Base-by-base conservation (phyloP, 495 filamentous ascomycete genomes). In the Penicillium bovifimosum region DNA sequence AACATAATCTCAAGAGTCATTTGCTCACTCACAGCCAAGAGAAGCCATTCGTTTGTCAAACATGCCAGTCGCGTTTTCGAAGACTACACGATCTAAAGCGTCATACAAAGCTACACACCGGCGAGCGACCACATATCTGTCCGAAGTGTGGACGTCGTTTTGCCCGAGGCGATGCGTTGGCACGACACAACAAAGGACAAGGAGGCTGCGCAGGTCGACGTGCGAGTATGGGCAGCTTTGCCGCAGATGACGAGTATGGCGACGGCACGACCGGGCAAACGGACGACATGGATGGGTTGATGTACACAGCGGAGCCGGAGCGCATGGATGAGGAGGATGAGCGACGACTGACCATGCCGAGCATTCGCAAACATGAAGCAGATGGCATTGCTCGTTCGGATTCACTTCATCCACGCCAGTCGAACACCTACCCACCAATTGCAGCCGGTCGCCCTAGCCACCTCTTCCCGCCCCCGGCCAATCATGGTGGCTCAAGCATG, bases 1-100 rank as follows among this genome's bases (percentile, higher is more conserved):
- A 97, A 64, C 93, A 99, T 64, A 99, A 99, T 57, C 81, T 99
- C n/a, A 99, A 99, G 69, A 96, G 90, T 54, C 93, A 99, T 73
- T 80, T 99, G 31, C 81, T 99, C 52, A 99, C 93, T 0, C 93
- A 99, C 64, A 96, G 92, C 58, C 93, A 99, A 70, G 95, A 97
- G 68, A 99, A 99, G 66, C 93, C 93, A 0, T 99, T 90, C 62
- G 81, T 89, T 18, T 99, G 93, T 61, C 81, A 87, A 50, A 88
- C 86, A 17, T 99, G 93, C 62, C 80, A 91, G 45, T 84, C 91
- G 55, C 82, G 91, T 24, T 99, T 99, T 66, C 83, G 93, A 41
- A 81, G 93, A 52, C 76, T 97, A 24, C 93, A 99, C 62, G 93
- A 99, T 62, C 73, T 99, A 48, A 99, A 99, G 72, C 83, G 93